These are phyloP conservation scores for Pleurotus tuoliensis DNA, from an alignment of 768 basidiomycete species.

Conservation along the genomic window DNA sequence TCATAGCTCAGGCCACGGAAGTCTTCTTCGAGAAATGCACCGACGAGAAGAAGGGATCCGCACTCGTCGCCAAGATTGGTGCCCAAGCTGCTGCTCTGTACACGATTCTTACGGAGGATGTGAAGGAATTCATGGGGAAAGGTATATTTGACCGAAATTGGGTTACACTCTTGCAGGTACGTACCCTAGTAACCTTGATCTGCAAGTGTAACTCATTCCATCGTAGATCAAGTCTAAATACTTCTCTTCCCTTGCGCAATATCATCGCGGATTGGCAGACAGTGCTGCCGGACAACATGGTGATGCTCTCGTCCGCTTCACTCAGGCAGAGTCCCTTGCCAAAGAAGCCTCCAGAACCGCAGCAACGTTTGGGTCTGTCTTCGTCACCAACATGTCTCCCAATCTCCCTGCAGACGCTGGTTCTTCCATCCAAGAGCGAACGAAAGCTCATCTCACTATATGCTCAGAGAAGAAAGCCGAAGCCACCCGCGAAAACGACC, in stretches of 20 bases:
- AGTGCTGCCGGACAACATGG: constrained; percentile 76
- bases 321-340: constrained; percentile 69
- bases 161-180: constrained; percentile 80
- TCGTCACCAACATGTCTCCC: constrained; percentile 68
- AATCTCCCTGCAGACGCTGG: constrained; percentile 87
- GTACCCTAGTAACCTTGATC: constrained; percentile 10
- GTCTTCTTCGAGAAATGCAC: constrained; percentile 93
- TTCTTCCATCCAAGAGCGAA: constrained; percentile 72
- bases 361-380: constrained; percentile 63
- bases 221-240: constrained; percentile 86
- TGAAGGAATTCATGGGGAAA: constrained; percentile 95
- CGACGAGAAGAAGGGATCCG: constrained; percentile 84
- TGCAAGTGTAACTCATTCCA: constrained; percentile 4
- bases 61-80: constrained; percentile 80
- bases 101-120: constrained; percentile 77
- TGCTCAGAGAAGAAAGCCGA: constrained; percentile 73
- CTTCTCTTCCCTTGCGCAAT: constrained; percentile 82
- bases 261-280: constrained; percentile 81
- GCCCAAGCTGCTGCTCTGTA: constrained; percentile 84
- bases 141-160: constrained; percentile 94
- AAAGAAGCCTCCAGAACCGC: constrained; percentile 80
- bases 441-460: constrained; percentile 76
- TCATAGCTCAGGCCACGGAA: constrained; percentile 91
- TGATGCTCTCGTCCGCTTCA: constrained; percentile 77
- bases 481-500: constrained; percentile 87